Percentiles rank a stretch among this genome's conserved stretches.
Evolutionary conservation across 2,329 filamentous ascomycete species (phyloP).

Genomic region (Colletotrichum tanaceti): DNA sequence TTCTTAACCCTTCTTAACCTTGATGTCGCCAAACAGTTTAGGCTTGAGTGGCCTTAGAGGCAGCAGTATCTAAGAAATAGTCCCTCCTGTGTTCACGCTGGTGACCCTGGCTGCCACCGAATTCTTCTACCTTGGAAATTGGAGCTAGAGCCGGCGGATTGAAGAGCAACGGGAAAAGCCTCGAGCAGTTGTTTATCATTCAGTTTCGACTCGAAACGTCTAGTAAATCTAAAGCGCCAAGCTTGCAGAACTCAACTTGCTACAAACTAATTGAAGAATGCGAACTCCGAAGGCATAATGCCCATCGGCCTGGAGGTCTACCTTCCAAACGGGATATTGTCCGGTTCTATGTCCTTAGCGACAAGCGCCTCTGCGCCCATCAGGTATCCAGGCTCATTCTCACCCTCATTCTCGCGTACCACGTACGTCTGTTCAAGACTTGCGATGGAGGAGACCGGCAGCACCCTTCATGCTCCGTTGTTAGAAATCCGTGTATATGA

Average conservation of each 20-base stretch:
- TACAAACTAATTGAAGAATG: not conserved
- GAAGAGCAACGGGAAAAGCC: not conserved
- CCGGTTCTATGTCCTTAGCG: not conserved
- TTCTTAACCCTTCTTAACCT: too few species aligned
- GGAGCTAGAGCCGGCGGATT: too few species aligned
- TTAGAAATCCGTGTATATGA: slow-evolving; percentile 21
- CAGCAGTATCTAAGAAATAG: not conserved
- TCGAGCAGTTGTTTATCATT: not conserved
- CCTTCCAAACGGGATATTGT: not conserved
- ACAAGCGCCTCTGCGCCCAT: not conserved
- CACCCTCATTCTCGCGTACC: too few species aligned
- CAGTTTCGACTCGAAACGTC: too few species aligned
- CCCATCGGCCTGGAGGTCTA: not conserved
- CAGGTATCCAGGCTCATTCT: not conserved
- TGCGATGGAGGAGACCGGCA: slow-evolving; percentile 49
- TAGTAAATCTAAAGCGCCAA: not conserved
- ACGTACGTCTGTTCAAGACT: slow-evolving; percentile 29
- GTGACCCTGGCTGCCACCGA: too few species aligned
- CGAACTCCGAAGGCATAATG: not conserved
- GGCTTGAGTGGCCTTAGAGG: not conserved
- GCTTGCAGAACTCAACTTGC: not conserved
- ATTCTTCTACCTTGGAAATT: not conserved
- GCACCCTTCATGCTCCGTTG: slow-evolving; percentile 44
- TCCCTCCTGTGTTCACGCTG: not conserved
- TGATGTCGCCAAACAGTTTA: too few species aligned